Evolutionary conservation across 2,329 filamentous ascomycete species (phyloP).

Genomic region (Metarhizium anisopliae): DNA sequence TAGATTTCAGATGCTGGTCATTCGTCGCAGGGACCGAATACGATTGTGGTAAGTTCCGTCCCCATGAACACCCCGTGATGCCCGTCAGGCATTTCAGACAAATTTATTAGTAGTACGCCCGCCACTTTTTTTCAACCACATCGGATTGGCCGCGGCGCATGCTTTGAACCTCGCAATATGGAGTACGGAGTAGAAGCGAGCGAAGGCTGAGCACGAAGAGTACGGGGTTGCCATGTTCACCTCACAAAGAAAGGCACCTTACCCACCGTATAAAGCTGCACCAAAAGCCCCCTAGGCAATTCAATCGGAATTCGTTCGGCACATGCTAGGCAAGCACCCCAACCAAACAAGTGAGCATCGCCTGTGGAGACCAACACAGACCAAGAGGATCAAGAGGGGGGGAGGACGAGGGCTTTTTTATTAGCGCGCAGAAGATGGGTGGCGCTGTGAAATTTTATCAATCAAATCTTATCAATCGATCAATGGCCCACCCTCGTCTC

Average conservation of each 20-base stretch:
- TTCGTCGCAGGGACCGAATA: not conserved
- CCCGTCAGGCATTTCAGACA: not conserved
- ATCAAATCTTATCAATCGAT: conserved; percentile 42
- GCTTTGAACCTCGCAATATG: not conserved
- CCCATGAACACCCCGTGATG: not conserved
- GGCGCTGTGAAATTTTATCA: conserved; percentile 27
- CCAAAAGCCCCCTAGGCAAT: not conserved
- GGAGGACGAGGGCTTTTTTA: not conserved
- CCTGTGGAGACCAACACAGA: not conserved
- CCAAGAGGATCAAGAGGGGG: not conserved
- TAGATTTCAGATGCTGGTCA: not conserved
- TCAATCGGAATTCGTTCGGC: not conserved
- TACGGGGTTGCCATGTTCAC: no score
- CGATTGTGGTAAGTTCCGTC: not conserved
- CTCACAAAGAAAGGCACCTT: no score
- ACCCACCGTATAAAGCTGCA: not conserved
- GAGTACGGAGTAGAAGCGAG: no score
- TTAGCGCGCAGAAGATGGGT: not conserved
- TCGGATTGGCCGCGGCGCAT: not conserved
- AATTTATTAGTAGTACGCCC: not conserved
- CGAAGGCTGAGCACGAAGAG: not conserved
- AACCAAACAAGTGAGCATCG: not conserved
- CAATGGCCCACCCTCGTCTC: conserved; percentile 23
- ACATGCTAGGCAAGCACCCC: not conserved
- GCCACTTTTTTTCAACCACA: not conserved